Evolutionary conservation across 345 rosid genomes (phyloP).

Genomic region (Diplotaxis tenuifolia): DNA sequence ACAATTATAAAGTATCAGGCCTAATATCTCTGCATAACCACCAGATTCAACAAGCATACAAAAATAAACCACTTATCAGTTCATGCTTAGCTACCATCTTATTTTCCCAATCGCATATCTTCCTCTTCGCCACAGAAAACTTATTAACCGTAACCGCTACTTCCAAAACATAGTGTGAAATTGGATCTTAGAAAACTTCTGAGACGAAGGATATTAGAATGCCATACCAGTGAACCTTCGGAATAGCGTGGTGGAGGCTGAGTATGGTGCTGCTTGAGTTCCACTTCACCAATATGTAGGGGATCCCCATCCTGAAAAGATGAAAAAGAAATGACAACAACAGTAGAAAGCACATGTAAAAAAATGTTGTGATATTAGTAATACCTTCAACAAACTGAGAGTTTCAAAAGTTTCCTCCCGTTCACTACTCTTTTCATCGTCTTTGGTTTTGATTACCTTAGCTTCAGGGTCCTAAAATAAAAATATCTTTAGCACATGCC

Average conservation of each 20-base stretch:
- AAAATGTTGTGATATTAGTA: not conserved
- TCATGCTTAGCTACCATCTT: not conserved
- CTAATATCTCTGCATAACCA: constrained; percentile 1
- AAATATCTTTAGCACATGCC: constrained; percentile 16
- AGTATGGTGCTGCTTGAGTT: constrained; percentile 77
- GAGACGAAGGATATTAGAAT: constrained; percentile 11
- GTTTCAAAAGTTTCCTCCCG: constrained; percentile 49
- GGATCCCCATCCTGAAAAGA: constrained; percentile 62
- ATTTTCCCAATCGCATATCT: not conserved
- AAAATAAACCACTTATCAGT: not conserved
- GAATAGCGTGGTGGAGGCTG: constrained; percentile 83
- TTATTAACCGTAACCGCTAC: not conserved
- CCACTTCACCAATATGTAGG: constrained; percentile 48
- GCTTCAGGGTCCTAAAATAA: constrained; percentile 67
- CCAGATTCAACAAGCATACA: not conserved
- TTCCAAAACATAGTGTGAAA: constrained; percentile 2
- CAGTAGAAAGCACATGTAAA: not conserved
- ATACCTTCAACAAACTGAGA: constrained; percentile 68
- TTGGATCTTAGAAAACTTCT: constrained; percentile 4
- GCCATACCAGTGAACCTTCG: constrained; percentile 83
- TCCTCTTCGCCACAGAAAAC: not conserved
- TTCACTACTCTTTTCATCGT: constrained; percentile 41
- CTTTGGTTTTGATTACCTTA: constrained; percentile 50
- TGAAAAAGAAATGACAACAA: constrained; percentile 6
- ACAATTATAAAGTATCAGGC: not conserved